Conservation (phyloP, 768 basidiomycete species). For the Amanita pseudoporphyria region DNA sequence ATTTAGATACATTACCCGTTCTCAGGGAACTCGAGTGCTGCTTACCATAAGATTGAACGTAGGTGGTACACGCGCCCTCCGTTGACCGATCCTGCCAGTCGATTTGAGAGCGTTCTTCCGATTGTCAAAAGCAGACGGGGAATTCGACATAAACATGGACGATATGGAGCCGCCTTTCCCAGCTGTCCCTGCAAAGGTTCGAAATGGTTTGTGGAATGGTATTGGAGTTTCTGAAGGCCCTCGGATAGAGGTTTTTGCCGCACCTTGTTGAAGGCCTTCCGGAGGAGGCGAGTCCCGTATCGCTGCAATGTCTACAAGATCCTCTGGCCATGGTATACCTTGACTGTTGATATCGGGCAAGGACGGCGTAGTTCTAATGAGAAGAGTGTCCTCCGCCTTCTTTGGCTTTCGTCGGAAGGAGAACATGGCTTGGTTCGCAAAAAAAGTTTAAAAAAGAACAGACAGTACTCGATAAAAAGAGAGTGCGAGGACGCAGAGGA, state of each 20-base stretch:
- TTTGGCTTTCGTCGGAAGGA: conserved; percentile 65
- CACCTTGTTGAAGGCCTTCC: conserved; percentile 46
- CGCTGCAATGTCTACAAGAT: conserved; percentile 64
- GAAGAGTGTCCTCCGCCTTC: conserved; percentile 34
- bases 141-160: conserved; percentile 55
- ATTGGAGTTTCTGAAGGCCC: conserved; percentile 43
- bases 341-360: conserved; percentile 68
- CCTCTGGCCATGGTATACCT: conserved; percentile 79
- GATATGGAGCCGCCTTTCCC: conserved; percentile 48
- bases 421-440: conserved; percentile 51
- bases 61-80: conserved; percentile 55
- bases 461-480: conserved; percentile 5
- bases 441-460: conserved; percentile 15
- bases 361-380: conserved; percentile 68
- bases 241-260: conserved; percentile 59
- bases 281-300: conserved; percentile 39
- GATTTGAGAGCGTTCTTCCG: conserved; percentile 33
- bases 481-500: background rate
- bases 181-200: conserved; percentile 38
- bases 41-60: conserved; percentile 83
- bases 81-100: conserved; percentile 46
- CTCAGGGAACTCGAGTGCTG: too few species aligned
- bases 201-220: conserved; percentile 81
- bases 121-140: conserved; percentile 56
- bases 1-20: conserved; percentile 10